Conservation (phyloP, 2,329 filamentous ascomycete genomes). For the Phialemoniopsis sp. region DNA sequence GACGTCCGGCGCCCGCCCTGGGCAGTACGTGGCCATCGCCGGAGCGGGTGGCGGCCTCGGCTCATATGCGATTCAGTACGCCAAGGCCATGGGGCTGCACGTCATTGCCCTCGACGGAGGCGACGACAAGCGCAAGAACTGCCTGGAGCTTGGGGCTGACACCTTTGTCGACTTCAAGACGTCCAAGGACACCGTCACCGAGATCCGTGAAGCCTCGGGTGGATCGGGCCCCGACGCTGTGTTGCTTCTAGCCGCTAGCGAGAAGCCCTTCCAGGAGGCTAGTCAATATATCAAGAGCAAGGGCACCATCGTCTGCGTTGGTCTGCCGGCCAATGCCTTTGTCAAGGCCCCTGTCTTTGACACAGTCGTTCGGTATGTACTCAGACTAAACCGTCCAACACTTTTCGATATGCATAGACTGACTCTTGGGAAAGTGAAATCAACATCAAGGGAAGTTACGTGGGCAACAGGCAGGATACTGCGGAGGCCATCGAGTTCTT, state of each 20-base stretch:
- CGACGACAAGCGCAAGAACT: slow-evolving; percentile 57
- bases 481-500: slow-evolving; percentile 65
- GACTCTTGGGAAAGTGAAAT: slow-evolving; percentile 43
- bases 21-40: slow-evolving; percentile 68
- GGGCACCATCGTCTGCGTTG: slow-evolving; percentile 62
- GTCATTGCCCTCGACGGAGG: slow-evolving; percentile 81
- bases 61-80: slow-evolving; percentile 75
- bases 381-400: too few relatives aligned
- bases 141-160: slow-evolving; percentile 45
- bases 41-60: slow-evolving; percentile 74
- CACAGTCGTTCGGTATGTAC: slow-evolving; percentile 42
- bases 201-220: slow-evolving; percentile 57
- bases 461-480: slow-evolving; percentile 62
- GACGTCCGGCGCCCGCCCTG: slow-evolving; percentile 60
- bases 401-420: neutral
- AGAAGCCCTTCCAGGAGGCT: slow-evolving; percentile 68
- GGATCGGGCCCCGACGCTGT: slow-evolving; percentile 63
- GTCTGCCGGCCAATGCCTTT: slow-evolving; percentile 58
- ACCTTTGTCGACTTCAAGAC: slow-evolving; percentile 59
- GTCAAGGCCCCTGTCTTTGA: slow-evolving; percentile 61
- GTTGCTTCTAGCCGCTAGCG: slow-evolving; percentile 59
- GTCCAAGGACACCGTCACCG: slow-evolving; percentile 56
- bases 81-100: slow-evolving; percentile 82
- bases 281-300: slow-evolving; percentile 55
- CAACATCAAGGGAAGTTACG: slow-evolving; percentile 62